Base-by-base conservation (phyloP, 73 alveolate species). In the Stentor coeruleus region DNA sequence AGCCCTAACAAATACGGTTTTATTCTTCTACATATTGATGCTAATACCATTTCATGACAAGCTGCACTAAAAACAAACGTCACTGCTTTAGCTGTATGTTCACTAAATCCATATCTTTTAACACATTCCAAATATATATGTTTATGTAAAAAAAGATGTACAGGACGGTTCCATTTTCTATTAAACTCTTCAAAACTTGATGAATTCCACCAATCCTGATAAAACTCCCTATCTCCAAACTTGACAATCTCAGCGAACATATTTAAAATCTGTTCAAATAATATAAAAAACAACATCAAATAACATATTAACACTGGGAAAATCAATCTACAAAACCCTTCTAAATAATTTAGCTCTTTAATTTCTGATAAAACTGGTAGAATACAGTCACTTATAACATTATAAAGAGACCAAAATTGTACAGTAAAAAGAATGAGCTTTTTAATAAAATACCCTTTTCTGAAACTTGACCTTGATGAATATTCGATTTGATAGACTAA, bases 131-230 rank as follows among this genome's bases (percentile, higher is more conserved):
- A 57, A 57, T 85, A 85, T 42, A 83, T 41, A 58, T 85, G 91
- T 55, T 85, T 82, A 2, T 82, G 77, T 58, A 85, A 73, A 38
- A 37, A 85, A 36, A 74, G 81, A 72, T 85, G 91, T 6, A 85
- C 91, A 15, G 77, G n/a, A 55, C 89, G 58, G 49, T 85, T 85
- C 89, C 91, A 85, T 72, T 85, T 85, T 11, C 91, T 33, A 11
- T 81, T 57, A 82, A 41, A 85, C 59, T 85, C 91, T 35, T 85
- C 91, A 39, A 82, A 83, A 31, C 74, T 40, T 0, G 88, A 59
- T 4, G 81, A 15, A 83, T 85, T 85, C 85, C 91, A 85, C 41
- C 87, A 85, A 74, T 85, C 91, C 58, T 49, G 55, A 38, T 82
- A 82, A 80, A 82, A 85, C 55, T 66, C 66, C 35, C 91, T 39